Evolutionary conservation across 2,329 filamentous ascomycete species (phyloP).

Genomic region (Aspergillus flavus): DNA sequence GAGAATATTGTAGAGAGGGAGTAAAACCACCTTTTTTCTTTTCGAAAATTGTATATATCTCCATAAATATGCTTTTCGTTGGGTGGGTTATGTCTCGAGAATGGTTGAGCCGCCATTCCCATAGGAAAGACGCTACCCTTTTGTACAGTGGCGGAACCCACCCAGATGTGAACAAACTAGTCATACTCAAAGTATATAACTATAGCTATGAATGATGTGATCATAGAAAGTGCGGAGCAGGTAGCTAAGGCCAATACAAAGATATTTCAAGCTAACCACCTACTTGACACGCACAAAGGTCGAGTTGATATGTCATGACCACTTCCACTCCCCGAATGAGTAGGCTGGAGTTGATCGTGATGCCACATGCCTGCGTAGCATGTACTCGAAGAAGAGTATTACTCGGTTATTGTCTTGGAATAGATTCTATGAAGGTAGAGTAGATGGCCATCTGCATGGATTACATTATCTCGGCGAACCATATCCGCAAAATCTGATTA

Average conservation of each 20-base stretch:
- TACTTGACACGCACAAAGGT: too few relatives aligned
- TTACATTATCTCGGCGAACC: constrained; percentile 2
- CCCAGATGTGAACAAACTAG: not conserved
- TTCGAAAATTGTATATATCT: not conserved
- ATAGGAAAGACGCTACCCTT: not conserved
- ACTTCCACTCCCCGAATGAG: not conserved
- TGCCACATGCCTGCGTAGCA: not conserved
- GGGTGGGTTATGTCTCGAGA: not conserved
- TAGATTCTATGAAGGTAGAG: not conserved
- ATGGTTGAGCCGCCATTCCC: too few relatives aligned
- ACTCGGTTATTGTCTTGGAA: not conserved
- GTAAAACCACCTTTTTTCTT: not conserved
- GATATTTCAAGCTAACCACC: not conserved
- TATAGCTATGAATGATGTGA: not conserved
- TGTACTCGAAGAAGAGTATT: not conserved
- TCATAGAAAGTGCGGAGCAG: not conserved
- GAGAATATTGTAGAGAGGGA: not conserved
- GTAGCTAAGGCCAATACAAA: not conserved
- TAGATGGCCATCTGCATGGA: not conserved
- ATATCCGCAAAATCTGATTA: not conserved
- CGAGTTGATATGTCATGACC: too few relatives aligned
- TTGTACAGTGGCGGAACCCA: not conserved
- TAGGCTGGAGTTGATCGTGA: not conserved
- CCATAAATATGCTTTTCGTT: not conserved
- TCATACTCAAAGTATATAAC: not conserved